These are phyloP conservation scores for Pseudofabraea citricarpa DNA, from an alignment of 2,329 filamentous ascomycete species.

Conservation along the genomic window DNA sequence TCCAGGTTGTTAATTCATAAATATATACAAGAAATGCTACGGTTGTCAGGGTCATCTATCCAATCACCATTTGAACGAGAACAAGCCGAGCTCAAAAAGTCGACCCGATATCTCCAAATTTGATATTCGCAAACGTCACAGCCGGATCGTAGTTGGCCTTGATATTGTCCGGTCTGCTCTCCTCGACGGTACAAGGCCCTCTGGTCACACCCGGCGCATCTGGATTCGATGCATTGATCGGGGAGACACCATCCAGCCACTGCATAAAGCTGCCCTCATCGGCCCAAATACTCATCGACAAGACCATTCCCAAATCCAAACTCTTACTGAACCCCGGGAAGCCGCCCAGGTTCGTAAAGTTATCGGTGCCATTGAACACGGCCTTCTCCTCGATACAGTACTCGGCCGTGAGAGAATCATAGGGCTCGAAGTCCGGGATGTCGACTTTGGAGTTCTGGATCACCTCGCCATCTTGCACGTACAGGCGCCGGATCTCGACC, in stretches of 20 bases:
- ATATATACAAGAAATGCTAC: too few relatives aligned
- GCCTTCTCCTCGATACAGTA: conserved; percentile 51
- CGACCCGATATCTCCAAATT: conserved; percentile 15
- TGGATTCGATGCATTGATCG: conserved; percentile 35
- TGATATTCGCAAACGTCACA: conserved; percentile 27
- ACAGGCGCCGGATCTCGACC: conserved; percentile 47
- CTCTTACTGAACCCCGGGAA: conserved; percentile 48
- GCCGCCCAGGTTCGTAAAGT: conserved; percentile 50
- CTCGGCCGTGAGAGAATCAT: conserved; percentile 47
- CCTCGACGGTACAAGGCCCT: conserved; percentile 46
- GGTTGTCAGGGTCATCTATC: too few relatives aligned
- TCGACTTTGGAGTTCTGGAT: conserved; percentile 43
- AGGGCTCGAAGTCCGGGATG: conserved; percentile 36
- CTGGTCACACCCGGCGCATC: conserved; percentile 42
- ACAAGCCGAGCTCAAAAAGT: too few relatives aligned
- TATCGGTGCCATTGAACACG: conserved; percentile 44
- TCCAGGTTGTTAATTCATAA: too few relatives aligned
- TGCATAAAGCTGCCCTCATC: conserved; percentile 60
- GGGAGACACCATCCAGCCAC: conserved; percentile 65
- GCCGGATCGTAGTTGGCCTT: conserved; percentile 38
- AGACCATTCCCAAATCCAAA: conserved; percentile 50
- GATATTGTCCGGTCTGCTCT: conserved; percentile 43
- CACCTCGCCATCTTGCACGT: conserved; percentile 48
- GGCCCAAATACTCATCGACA: conserved; percentile 55
- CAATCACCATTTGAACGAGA: too few relatives aligned